phyloP scores from a whole-genome alignment of 1,284 basidiomycete genomes.

The Ganoderma multipileum region DNA sequence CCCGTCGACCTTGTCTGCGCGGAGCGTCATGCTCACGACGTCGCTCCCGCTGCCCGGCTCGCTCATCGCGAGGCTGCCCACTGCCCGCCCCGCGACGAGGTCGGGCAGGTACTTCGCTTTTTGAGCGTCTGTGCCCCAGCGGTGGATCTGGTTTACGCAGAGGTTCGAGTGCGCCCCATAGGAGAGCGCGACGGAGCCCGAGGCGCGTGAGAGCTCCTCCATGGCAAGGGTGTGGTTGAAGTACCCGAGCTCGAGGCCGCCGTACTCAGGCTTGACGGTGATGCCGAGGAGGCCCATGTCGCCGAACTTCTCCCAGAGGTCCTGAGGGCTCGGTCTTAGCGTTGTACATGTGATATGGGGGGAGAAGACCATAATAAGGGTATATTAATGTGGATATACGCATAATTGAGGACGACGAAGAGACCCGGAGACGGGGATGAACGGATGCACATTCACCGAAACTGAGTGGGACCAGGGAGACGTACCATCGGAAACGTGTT shows the following conservation, averaged over 20 bases:
- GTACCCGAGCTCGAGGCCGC: slow-evolving; percentile 84
- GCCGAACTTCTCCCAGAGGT: slow-evolving; percentile 90
- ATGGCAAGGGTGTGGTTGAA: slow-evolving; percentile 91
- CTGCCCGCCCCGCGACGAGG: slow-evolving; percentile 82
- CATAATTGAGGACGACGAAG: neutral
- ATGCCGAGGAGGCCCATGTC: slow-evolving; percentile 87
- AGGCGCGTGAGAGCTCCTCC: slow-evolving; percentile 91
- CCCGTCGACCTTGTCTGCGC: slow-evolving; percentile 78
- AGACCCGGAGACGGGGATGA: neutral
- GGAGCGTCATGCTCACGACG: slow-evolving; percentile 90
- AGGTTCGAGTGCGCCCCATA: slow-evolving; percentile 96
- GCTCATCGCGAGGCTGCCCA: slow-evolving; percentile 94
- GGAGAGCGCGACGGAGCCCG: slow-evolving; percentile 89
- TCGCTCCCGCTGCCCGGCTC: slow-evolving; percentile 92
- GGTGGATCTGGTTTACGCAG: slow-evolving; percentile 88
- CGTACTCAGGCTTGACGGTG: slow-evolving; percentile 82
- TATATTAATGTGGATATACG: neutral
- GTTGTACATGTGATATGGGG: neutral
- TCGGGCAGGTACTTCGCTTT: slow-evolving; percentile 89
- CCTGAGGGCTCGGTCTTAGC: slow-evolving; percentile 50
- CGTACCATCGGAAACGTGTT: slow-evolving; percentile 79
- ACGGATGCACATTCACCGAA: neutral
- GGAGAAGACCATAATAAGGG: neutral
- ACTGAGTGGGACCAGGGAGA: neutral
- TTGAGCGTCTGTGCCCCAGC: slow-evolving; percentile 88